Evolutionary conservation across 2,329 filamentous ascomycete species (phyloP).

Genomic region (Cyphellophora europaea): DNA sequence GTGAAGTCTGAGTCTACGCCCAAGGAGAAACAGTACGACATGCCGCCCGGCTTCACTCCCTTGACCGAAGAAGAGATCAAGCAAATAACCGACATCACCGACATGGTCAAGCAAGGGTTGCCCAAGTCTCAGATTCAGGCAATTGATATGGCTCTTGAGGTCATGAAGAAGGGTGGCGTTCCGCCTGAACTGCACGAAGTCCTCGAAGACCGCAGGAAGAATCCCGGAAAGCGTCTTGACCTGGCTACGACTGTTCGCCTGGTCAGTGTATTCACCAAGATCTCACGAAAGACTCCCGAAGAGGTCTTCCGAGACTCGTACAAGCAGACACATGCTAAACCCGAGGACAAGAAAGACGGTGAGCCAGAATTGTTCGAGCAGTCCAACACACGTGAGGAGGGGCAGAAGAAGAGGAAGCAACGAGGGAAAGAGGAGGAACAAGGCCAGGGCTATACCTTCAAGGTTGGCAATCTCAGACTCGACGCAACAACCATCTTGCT

Average conservation of each 20-base stretch:
- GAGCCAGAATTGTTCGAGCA: constrained; percentile 15
- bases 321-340: constrained; percentile 19
- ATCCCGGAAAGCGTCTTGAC: constrained; percentile 34
- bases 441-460: constrained; percentile 18
- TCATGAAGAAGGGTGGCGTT: constrained; percentile 59
- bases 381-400: constrained; percentile 18
- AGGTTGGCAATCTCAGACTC: constrained; percentile 37
- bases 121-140: constrained; percentile 53
- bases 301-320: constrained; percentile 23
- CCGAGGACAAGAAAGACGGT: constrained; percentile 12
- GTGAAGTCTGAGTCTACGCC: constrained; percentile 27
- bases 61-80: constrained; percentile 48
- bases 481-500: constrained; percentile 49
- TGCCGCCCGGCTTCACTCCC: constrained; percentile 26
- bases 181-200: constrained; percentile 59
- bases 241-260: constrained; percentile 53
- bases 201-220: constrained; percentile 44
- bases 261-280: constrained; percentile 45
- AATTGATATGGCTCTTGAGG: constrained; percentile 51
- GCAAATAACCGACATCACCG: constrained; percentile 48
- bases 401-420: constrained; percentile 28
- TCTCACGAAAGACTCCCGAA: constrained; percentile 44
- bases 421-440: constrained; percentile 22
- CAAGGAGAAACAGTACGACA: constrained; percentile 30
- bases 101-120: constrained; percentile 47